Conservation (phyloP, 164 flowering plant genomes). For the Magnolia officinalis region DNA sequence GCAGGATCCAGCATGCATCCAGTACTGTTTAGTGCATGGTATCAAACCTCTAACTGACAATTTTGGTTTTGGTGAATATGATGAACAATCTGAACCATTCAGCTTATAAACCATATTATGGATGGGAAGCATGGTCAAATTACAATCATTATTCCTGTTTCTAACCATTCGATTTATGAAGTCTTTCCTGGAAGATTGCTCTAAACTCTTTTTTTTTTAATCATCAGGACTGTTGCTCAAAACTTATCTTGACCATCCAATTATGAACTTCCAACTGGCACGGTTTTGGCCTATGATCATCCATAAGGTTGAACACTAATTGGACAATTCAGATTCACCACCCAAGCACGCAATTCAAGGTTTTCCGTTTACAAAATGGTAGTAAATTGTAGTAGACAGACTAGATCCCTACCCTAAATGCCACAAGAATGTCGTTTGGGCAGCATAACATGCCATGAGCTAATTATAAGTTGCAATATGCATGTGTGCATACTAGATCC, state of each 20-base stretch:
- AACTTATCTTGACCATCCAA: neutral
- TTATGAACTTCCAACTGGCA: neutral
- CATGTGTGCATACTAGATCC: neutral
- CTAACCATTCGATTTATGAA: neutral
- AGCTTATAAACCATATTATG: neutral
- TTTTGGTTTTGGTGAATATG: neutral
- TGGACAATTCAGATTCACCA: neutral
- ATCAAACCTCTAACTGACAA: neutral
- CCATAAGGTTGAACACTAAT: neutral
- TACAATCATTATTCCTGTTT: too few species aligned
- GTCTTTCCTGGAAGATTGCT: neutral
- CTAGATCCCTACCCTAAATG: neutral
- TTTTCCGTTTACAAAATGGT: neutral
- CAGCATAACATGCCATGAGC: neutral
- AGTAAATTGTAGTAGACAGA: neutral
- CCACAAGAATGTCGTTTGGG: neutral
- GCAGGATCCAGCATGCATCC: neutral
- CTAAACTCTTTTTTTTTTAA: too few species aligned
- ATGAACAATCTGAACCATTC: neutral
- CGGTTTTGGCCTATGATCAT: neutral
- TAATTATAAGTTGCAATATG: neutral
- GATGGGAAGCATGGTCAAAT: neutral
- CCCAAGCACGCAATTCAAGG: neutral
- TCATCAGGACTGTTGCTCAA: neutral
- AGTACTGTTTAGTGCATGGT: neutral